Conservation (phyloP, 2,329 filamentous ascomycete genomes). For the Hymenoscyphus albidus region DNA sequence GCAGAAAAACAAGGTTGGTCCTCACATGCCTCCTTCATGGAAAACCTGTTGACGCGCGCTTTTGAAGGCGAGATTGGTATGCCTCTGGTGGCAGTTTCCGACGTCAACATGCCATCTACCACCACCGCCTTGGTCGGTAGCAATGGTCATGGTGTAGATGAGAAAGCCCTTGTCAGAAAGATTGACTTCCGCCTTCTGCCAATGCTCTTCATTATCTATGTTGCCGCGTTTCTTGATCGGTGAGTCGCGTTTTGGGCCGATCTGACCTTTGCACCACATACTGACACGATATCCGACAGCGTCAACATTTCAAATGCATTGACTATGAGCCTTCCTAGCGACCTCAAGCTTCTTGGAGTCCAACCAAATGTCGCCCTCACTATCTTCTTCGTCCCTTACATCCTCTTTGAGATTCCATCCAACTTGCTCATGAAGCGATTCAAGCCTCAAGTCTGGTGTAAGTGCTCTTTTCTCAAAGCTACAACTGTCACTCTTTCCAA, state of each 20-base stretch:
- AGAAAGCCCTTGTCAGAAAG: constrained; percentile 33
- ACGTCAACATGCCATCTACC: neutral
- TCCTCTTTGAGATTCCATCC: constrained; percentile 64
- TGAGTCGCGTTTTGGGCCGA: constrained; percentile 49
- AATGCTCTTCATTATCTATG: constrained; percentile 65
- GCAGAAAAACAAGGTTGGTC: too few relatives aligned
- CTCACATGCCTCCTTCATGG: too few relatives aligned
- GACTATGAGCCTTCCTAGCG: neutral
- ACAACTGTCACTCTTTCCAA: constrained; percentile 44
- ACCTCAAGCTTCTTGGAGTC: constrained; percentile 6
- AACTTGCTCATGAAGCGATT: constrained; percentile 69
- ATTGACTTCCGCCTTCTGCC: constrained; percentile 62
- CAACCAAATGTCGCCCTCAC: constrained; percentile 68
- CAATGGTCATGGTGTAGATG: neutral
- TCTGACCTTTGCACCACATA: neutral
- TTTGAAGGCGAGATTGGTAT: too few relatives aligned
- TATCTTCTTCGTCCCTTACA: constrained; percentile 69
- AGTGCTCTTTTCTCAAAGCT: neutral
- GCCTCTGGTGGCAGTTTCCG: neutral
- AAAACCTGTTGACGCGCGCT: too few relatives aligned
- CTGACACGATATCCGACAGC: neutral
- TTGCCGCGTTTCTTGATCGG: constrained; percentile 72
- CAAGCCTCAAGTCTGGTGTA: constrained; percentile 63
- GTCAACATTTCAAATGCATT: neutral
- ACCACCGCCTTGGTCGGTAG: neutral